Evolutionary conservation across 2,329 filamentous ascomycete genomes (phyloP).

Genomic region (Fusarium sp.): DNA sequence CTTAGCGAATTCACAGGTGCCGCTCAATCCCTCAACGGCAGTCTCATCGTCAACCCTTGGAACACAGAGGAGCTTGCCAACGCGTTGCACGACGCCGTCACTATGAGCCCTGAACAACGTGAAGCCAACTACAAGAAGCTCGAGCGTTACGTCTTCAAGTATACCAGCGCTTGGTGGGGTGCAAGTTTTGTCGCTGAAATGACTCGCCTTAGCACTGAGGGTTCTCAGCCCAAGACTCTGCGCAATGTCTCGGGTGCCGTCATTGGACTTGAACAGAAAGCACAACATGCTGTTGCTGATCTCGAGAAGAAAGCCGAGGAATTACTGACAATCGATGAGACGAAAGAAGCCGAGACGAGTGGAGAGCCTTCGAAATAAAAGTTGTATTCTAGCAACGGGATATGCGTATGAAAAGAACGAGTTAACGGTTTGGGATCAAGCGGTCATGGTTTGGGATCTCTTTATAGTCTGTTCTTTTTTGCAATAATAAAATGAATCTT

Average conservation of each 20-base stretch:
- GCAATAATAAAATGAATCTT: constrained; percentile 22
- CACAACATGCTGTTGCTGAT: constrained; percentile 41
- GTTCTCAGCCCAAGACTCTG: constrained; percentile 56
- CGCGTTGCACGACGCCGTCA: constrained; percentile 95
- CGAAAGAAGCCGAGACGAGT: constrained; percentile 33
- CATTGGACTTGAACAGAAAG: constrained; percentile 50
- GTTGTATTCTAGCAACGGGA: constrained; percentile 21
- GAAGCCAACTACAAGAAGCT: constrained; percentile 90
- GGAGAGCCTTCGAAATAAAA: constrained; percentile 31
- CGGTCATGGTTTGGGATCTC: constrained; percentile 43
- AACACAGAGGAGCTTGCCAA: constrained; percentile 96
- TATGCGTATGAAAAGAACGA: constrained; percentile 41
- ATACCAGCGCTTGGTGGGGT: constrained; percentile 98
- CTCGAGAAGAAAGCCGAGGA: constrained; percentile 40
- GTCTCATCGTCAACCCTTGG: constrained; percentile 97
- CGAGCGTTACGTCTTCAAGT: constrained; percentile 96
- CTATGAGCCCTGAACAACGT: constrained; percentile 91
- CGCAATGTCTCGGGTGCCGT: constrained; percentile 59
- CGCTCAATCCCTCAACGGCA: constrained; percentile 93
- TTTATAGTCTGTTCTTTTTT: constrained; percentile 30
- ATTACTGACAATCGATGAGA: constrained; percentile 30
- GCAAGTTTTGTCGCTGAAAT: constrained; percentile 92
- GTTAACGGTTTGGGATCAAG: constrained; percentile 42
- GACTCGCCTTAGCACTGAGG: constrained; percentile 62
- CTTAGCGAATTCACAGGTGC: constrained; percentile 97